phyloP scores from a whole-genome alignment of 164 flowering plant genomes.

The Litsea cubeba region DNA sequence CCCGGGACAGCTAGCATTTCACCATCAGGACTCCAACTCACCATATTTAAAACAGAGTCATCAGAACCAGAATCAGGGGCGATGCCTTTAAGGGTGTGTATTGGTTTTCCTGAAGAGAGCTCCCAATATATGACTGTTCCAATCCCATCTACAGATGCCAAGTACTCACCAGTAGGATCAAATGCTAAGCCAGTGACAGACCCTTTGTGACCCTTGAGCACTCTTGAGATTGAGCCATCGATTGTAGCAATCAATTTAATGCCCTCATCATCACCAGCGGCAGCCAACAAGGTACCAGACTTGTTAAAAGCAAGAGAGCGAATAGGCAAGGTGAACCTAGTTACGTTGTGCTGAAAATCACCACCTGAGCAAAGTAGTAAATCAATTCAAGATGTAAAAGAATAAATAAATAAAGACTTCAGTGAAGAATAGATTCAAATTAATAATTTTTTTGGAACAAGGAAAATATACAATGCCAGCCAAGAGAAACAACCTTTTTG shows the following conservation, averaged over 20 bases:
- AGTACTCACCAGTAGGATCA: constrained; percentile 79
- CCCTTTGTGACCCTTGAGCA: constrained; percentile 90
- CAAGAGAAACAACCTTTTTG: neutral
- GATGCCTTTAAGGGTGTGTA: constrained; percentile 62
- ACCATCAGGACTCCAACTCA: constrained; percentile 97
- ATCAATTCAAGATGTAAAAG: constrained; percentile 2
- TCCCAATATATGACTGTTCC: constrained; percentile 90
- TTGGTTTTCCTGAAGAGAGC: constrained; percentile 56
- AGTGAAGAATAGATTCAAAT: neutral
- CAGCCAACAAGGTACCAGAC: constrained; percentile 87
- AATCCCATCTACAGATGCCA: constrained; percentile 78
- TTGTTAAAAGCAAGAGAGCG: constrained; percentile 80
- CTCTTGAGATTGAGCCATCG: constrained; percentile 90
- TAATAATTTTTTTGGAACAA: neutral
- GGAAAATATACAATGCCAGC: neutral
- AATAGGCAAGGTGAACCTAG: constrained; percentile 94
- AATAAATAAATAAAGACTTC: neutral
- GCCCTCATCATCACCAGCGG: constrained; percentile 98
- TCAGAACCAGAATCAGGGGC: constrained; percentile 70
- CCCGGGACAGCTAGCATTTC: constrained; percentile 88
- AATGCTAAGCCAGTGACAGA: constrained; percentile 73
- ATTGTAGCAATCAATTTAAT: constrained; percentile 86
- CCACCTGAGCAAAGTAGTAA: constrained; percentile 51
- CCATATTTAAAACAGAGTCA: constrained; percentile 46
- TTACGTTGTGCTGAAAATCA: constrained; percentile 84